phyloP scores from a whole-genome alignment of 2,329 filamentous ascomycete genomes.

The Teratosphaeria nubilosa region DNA sequence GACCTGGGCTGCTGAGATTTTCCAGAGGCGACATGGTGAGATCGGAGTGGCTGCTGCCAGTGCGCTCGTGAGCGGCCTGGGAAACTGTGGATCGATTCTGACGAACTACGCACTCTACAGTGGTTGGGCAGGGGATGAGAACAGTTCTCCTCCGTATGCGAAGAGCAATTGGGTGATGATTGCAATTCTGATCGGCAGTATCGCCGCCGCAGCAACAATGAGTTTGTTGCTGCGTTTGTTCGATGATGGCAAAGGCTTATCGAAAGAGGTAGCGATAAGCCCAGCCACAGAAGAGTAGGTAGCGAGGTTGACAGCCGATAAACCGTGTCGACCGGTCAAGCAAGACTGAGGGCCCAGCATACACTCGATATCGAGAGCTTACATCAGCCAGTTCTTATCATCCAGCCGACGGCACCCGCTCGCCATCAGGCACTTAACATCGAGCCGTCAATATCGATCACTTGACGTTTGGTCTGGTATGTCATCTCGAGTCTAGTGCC shows the following conservation, averaged over 20 bases:
- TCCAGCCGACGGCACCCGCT: too few relatives aligned
- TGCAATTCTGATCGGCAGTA: background rate
- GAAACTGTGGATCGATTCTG: background rate
- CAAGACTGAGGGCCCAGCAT: too few relatives aligned
- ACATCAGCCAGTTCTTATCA: too few relatives aligned
- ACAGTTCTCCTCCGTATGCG: background rate
- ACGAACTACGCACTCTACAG: background rate
- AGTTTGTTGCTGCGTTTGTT: background rate
- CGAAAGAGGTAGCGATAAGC: background rate
- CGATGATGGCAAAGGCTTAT: background rate
- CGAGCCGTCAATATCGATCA: too few relatives aligned
- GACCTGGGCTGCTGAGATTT: background rate
- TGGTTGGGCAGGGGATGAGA: background rate
- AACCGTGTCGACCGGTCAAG: too few relatives aligned
- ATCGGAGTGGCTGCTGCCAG: background rate
- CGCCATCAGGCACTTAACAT: too few relatives aligned
- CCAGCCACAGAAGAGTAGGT: background rate
- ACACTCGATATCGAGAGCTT: too few relatives aligned
- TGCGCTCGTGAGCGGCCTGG: background rate
- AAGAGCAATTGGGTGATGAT: background rate
- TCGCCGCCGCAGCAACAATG: background rate
- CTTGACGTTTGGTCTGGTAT: background rate
- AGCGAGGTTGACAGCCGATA: background rate
- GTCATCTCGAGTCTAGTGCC: background rate
- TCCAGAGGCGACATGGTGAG: background rate